A percentile compares a stretch with the other conserved stretches of the same genome.
Conservation (phyloP, 805 yeast genomes). For the Alloascoidea africana region DNA sequence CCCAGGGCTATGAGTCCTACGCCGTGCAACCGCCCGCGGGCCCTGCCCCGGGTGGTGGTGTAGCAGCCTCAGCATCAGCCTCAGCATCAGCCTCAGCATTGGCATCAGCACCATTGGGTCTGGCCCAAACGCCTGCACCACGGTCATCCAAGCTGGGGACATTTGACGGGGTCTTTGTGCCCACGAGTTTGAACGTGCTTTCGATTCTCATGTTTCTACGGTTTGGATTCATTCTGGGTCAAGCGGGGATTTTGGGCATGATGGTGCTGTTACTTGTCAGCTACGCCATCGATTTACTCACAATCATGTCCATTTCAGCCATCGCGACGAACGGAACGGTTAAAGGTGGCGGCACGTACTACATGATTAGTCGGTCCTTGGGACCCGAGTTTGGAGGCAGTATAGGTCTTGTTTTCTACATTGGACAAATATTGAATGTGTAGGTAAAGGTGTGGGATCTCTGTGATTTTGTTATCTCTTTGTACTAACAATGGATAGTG, state of each 20-base stretch:
- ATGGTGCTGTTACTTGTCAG: conserved; percentile 52
- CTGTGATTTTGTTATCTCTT: conserved; percentile 2
- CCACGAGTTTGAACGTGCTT: conserved; percentile 83
- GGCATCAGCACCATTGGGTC: too few species aligned
- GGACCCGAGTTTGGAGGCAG: conserved; percentile 99
- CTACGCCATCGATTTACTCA: conserved; percentile 66
- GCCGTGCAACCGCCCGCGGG: too few species aligned
- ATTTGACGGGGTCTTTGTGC: conserved; percentile 81
- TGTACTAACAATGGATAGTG: conserved; percentile 24
- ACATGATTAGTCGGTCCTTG: conserved; percentile 86
- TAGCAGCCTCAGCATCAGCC: too few species aligned
- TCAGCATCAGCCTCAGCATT: too few species aligned
- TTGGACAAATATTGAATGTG: conserved; percentile 82
- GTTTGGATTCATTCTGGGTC: conserved; percentile 91
- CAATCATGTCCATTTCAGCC: conserved; percentile 85
- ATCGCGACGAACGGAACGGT: conserved; percentile 97
- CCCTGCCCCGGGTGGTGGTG: too few species aligned
- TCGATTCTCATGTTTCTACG: conserved; percentile 91
- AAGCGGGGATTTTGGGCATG: conserved; percentile 79
- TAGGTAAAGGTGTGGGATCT: conserved; percentile 3
- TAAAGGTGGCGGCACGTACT: conserved; percentile 96
- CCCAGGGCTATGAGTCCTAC: too few species aligned
- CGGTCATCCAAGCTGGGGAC: conserved; percentile 49
- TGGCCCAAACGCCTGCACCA: too few species aligned
- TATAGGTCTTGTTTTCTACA: conserved; percentile 83